Evolutionary conservation across 495 filamentous ascomycete species (phyloP).

Genomic region (Aspergillus carlsbadensis): DNA sequence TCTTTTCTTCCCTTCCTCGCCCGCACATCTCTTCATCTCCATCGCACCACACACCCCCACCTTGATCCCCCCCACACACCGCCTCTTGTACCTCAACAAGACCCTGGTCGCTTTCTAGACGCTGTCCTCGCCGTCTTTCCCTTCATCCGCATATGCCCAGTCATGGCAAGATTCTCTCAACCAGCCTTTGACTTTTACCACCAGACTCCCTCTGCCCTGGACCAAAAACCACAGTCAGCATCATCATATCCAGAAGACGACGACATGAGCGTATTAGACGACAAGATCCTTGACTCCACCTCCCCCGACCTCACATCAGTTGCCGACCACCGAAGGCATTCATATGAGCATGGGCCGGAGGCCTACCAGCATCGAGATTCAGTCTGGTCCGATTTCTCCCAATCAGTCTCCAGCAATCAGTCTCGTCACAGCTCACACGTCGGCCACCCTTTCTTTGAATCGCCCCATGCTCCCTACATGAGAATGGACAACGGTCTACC

Average conservation of each 20-base stretch:
- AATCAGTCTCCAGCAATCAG: slow-evolving; percentile 39
- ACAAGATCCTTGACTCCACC: slow-evolving; percentile 75
- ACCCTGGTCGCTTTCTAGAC: slow-evolving; percentile 13
- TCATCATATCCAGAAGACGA: slow-evolving; percentile 74
- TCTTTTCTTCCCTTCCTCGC: slow-evolving; percentile 9
- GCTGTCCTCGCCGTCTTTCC: slow-evolving; percentile 17
- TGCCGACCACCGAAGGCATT: slow-evolving; percentile 62
- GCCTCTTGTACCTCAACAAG: slow-evolving; percentile 10
- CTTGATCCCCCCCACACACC: slow-evolving; percentile 20
- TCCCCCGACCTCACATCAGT: slow-evolving; percentile 65
- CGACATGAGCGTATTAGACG: slow-evolving; percentile 78
- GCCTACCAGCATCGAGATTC: slow-evolving; percentile 74
- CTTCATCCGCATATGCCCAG: slow-evolving; percentile 21
- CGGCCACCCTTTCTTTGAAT: slow-evolving; percentile 35
- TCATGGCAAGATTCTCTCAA: slow-evolving; percentile 49
- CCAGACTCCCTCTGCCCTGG: slow-evolving; percentile 59
- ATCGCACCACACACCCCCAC: slow-evolving; percentile 6
- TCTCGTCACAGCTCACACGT: slow-evolving; percentile 42
- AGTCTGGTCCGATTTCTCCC: slow-evolving; percentile 72
- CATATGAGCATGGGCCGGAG: slow-evolving; percentile 65
- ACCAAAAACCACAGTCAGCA: slow-evolving; percentile 58
- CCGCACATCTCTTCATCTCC: slow-evolving; percentile 15
- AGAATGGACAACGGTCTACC: slow-evolving; percentile 52
- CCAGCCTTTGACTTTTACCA: slow-evolving; percentile 58
- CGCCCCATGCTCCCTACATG: slow-evolving; percentile 53